Evolutionary conservation across 2,329 filamentous ascomycete genomes (phyloP), one percentile per base, ranked within the genome.

Genomic region (Nothopassalora personata): DNA sequence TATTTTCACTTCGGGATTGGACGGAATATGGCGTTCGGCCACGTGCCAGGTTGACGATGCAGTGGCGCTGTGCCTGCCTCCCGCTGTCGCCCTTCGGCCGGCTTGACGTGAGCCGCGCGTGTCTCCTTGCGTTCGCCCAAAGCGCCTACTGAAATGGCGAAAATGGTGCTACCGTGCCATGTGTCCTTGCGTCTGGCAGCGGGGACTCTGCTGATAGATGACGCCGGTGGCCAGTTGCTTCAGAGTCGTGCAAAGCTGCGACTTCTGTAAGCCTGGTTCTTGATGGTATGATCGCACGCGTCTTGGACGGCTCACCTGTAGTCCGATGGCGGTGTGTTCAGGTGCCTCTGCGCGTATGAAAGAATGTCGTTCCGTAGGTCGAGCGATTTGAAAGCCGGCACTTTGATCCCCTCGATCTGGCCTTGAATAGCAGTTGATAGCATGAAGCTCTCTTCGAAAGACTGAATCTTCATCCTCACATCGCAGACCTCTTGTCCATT

Each of bases 371-470:
- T 55, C 8, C 67, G 62, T 33, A 74, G 46, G 49, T 73, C 59
- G 11, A 73, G 60, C 33, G 62, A 70, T 30, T 65, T 64, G 55
- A 73, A 74, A 8, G 63, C 63, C 4, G 72, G 71, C 7, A 73
- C 66, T 55, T 66, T 65, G 31, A 72, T 34, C 8, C 62, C 67
- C 39, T 69, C 52, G 18, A 70, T 63, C 19, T 70, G 57, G 31
- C 72, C 72, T 61, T 73, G 75, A 30, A 77, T 79, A 5, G 83
- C 83, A 33, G 82, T 81, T 0, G 82, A 80, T 64, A 87, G 74
- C 71, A 87, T 80, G 66, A 81, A 86, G 56, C 83, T 76, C 60
- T 80, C 74, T 62, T 83, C 83, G 67, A 83, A 86, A 0, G 81
- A 79, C 57, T 82, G 78, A 18, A 86, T 77, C 67, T 84, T 81